Evolutionary conservation across 805 yeast genomes (phyloP).

Genomic region (Kazachstania psychrophila): DNA sequence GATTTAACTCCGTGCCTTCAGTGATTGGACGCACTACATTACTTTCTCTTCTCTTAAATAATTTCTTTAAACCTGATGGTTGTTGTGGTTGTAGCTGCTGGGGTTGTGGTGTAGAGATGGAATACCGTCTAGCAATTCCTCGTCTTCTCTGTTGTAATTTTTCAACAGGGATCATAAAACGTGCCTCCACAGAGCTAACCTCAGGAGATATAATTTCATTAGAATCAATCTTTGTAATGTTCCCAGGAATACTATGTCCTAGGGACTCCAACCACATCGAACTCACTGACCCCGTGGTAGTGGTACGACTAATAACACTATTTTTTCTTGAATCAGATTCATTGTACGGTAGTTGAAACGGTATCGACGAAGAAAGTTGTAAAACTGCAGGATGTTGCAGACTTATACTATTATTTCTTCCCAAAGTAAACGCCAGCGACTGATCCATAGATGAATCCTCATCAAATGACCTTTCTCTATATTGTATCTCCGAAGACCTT

Average conservation of each 20-base stretch:
- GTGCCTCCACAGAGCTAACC: neutral
- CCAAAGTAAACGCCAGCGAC: too few species aligned
- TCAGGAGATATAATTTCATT: constrained; percentile 1
- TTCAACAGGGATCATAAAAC: neutral
- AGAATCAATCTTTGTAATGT: neutral
- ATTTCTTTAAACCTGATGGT: neutral
- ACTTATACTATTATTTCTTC: too few species aligned
- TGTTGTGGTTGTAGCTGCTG: too few species aligned
- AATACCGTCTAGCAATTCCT: neutral
- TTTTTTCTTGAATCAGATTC: neutral
- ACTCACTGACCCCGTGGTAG: neutral
- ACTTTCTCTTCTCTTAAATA: neutral
- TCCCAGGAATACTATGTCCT: neutral
- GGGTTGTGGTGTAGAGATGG: too few species aligned
- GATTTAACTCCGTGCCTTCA: neutral
- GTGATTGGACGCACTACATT: neutral
- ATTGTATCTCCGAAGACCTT: neutral
- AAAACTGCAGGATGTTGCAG: too few species aligned
- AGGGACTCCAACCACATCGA: constrained; percentile 1
- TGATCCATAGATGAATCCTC: neutral
- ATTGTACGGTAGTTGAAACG: constrained; percentile 1
- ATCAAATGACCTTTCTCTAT: neutral
- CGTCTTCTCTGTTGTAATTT: neutral
- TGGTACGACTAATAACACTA: neutral
- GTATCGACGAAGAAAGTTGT: neutral